phyloP scores from a whole-genome alignment of 768 basidiomycete species.

The Suillus cothurnatus region DNA sequence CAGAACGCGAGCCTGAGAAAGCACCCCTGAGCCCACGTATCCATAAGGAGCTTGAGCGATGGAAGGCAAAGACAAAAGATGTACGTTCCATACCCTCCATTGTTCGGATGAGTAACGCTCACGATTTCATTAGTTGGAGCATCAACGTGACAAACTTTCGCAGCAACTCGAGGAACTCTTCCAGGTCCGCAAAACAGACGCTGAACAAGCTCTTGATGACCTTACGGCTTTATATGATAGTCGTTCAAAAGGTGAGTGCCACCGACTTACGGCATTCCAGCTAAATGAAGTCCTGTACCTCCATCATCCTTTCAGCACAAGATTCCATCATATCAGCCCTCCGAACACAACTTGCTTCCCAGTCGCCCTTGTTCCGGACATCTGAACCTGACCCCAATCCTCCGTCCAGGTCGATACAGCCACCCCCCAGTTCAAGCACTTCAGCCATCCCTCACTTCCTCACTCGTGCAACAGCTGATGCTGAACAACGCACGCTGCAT shows the following conservation, averaged over 20 bases:
- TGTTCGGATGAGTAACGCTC: slow-evolving; percentile 1
- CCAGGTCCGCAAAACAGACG: slow-evolving; percentile 61
- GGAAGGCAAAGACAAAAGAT: slow-evolving; percentile 33
- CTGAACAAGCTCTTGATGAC: slow-evolving; percentile 56
- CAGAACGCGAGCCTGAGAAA: not conserved
- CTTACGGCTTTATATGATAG: slow-evolving; percentile 54
- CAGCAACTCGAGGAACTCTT: slow-evolving; percentile 62
- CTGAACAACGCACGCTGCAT: slow-evolving; percentile 58
- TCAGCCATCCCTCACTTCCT: slow-evolving; percentile 60
- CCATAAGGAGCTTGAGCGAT: slow-evolving; percentile 30
- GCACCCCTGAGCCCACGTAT: not conserved
- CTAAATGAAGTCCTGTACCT: not conserved
- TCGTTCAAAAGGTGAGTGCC: slow-evolving; percentile 50
- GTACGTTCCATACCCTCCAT: slow-evolving; percentile 15
- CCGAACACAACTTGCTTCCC: slow-evolving; percentile 54
- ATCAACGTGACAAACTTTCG: slow-evolving; percentile 49
- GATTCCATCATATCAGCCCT: slow-evolving; percentile 44
- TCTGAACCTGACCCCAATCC: not conserved
- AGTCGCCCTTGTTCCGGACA: slow-evolving; percentile 54
- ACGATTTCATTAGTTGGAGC: slow-evolving; percentile 28
- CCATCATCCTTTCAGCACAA: slow-evolving; percentile 46
- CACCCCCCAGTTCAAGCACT: not conserved
- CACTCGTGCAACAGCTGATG: slow-evolving; percentile 73
- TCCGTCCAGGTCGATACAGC: not conserved
- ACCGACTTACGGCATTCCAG: not conserved